Conservation (phyloP, 805 yeast species). For the Suhomyces emberorum region DNA sequence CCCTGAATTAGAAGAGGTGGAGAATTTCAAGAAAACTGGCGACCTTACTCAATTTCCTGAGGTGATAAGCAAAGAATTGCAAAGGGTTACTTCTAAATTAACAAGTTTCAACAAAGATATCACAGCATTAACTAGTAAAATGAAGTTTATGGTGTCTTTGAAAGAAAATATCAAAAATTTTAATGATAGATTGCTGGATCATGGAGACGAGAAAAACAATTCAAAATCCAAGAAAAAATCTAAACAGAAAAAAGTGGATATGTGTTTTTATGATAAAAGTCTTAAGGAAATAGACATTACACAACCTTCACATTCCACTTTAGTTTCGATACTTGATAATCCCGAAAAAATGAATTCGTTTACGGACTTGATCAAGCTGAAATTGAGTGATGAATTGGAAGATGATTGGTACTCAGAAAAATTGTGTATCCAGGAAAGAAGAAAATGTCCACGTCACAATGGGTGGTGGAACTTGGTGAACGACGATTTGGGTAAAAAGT, state of each 20-base stretch:
- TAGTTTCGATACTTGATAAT: not conserved
- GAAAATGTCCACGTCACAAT: constrained; percentile 54
- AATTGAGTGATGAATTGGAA: constrained; percentile 12
- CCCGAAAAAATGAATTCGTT: constrained; percentile 2
- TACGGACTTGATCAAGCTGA: constrained; percentile 2
- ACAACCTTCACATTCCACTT: not conserved
- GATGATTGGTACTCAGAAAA: constrained; percentile 12
- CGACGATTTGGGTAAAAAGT: constrained; percentile 29
- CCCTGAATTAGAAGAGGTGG: constrained; percentile 42
- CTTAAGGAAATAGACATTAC: constrained; percentile 10
- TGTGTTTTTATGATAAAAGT: constrained; percentile 50
- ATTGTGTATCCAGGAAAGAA: constrained; percentile 51
- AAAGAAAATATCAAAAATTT: constrained; percentile 36
- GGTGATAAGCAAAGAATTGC: constrained; percentile 16
- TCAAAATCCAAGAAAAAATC: constrained; percentile 14
- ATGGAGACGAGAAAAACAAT: constrained; percentile 10
- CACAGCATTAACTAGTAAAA: no score
- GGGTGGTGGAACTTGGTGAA: constrained; percentile 44
- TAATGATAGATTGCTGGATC: constrained; percentile 30
- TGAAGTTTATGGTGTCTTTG: no score
- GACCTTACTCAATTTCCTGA: constrained; percentile 18
- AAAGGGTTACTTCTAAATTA: constrained; percentile 16
- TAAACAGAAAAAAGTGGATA: constrained; percentile 39
- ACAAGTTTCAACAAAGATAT: constrained; percentile 12
- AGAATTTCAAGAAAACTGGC: constrained; percentile 15